phyloP scores from a whole-genome alignment of 805 yeast genomes.

The Yarrowia phangngaensis region DNA sequence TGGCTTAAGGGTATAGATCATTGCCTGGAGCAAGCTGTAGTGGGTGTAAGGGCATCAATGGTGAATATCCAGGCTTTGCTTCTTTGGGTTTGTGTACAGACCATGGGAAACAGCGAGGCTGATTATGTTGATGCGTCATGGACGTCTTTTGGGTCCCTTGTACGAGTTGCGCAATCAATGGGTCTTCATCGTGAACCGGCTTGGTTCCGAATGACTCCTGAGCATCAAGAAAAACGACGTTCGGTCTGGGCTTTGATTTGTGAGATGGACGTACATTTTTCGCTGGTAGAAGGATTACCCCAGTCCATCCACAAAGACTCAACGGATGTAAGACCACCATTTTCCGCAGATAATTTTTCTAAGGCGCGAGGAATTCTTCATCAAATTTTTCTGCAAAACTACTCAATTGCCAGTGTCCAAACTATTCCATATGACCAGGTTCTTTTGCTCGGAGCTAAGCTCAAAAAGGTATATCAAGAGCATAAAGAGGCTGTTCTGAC shows the following conservation, averaged over 20 bases:
- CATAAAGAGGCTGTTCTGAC: constrained; percentile 32
- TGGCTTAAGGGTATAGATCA: constrained; percentile 37
- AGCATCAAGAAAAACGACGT: constrained; percentile 37
- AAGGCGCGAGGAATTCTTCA: constrained; percentile 30
- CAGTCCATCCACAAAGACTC: constrained; percentile 34
- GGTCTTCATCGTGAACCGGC: constrained; percentile 41
- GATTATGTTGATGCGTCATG: constrained; percentile 35
- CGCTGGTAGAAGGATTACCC: constrained; percentile 38
- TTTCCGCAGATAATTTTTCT: constrained; percentile 34
- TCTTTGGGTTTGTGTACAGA: constrained; percentile 37
- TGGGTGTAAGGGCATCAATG: constrained; percentile 37
- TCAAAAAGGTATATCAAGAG: constrained; percentile 33
- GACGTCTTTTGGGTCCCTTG: constrained; percentile 36
- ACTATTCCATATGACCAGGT: constrained; percentile 32
- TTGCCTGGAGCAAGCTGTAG: constrained; percentile 36
- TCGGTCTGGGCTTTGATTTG: constrained; percentile 35
- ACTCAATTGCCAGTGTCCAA: constrained; percentile 30
- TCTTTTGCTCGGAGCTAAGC: constrained; percentile 33
- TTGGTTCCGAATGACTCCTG: constrained; percentile 37
- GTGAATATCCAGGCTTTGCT: constrained; percentile 35
- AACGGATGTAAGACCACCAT: constrained; percentile 35
- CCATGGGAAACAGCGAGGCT: constrained; percentile 28
- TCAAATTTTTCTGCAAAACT: constrained; percentile 29
- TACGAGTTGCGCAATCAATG: constrained; percentile 39
- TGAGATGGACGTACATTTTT: constrained; percentile 33